A percentile compares a stretch with the other conserved stretches of the same genome.
Evolutionary conservation across 306 rosid species (phyloP).

Genomic region (Prunus mira): DNA sequence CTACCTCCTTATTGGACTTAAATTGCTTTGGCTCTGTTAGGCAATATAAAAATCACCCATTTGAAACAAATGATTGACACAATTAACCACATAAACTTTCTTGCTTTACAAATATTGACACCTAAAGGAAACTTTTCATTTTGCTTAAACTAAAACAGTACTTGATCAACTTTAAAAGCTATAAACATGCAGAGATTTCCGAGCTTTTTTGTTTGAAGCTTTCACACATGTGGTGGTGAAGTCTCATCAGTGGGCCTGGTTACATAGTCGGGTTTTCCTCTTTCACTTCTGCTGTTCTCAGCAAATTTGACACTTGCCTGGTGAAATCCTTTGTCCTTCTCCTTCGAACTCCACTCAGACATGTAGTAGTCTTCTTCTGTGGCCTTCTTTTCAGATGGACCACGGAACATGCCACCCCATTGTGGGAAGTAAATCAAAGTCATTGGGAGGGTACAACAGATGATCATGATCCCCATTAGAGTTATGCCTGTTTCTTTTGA

Average conservation of each 20-base stretch:
- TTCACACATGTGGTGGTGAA: conserved; percentile 5
- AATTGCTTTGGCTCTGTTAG: too few species aligned
- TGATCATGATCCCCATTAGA: conserved; percentile 83
- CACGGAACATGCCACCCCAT: conserved; percentile 85
- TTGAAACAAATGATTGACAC: too few species aligned
- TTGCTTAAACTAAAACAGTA: neutral
- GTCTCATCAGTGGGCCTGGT: conserved; percentile 45
- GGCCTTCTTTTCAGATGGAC: conserved; percentile 45
- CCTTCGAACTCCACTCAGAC: conserved; percentile 67
- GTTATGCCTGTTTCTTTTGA: conserved; percentile 78
- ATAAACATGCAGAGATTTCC: neutral
- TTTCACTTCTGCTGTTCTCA: conserved; percentile 63
- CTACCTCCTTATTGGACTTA: too few species aligned
- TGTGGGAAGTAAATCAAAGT: conserved; percentile 65
- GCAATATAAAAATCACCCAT: too few species aligned
- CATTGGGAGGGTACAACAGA: conserved; percentile 63
- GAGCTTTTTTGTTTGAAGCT: too few species aligned
- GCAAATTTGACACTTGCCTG: conserved; percentile 66
- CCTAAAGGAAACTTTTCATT: too few species aligned
- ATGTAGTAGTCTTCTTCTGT: conserved; percentile 78
- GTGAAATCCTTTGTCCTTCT: conserved; percentile 59
- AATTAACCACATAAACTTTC: too few species aligned
- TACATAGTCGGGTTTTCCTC: conserved; percentile 34
- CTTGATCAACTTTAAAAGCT: neutral
- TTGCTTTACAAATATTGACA: too few species aligned